Evolutionary conservation across 2,329 filamentous ascomycete species (phyloP), one percentile per base, ranked within the genome.

Genomic region (Tolypocladium paradoxum): DNA sequence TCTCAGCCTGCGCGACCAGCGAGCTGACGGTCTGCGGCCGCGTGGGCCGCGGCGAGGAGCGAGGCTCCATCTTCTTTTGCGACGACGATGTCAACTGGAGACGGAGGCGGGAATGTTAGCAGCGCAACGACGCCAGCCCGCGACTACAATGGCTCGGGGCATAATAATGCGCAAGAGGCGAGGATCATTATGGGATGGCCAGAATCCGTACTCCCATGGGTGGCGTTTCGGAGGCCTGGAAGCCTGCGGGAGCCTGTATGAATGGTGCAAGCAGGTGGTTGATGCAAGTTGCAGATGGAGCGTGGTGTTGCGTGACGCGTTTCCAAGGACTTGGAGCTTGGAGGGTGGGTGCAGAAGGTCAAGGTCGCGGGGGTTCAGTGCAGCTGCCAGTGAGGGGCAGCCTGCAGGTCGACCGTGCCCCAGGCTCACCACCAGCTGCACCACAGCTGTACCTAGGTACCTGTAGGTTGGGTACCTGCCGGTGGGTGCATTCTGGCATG

Each of bases 21-120:
- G 95, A 87, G 62, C 85, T 84, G 54, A 93, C 79, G 59, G 77
- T 90, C 69, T 66, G 70, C 40, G 90, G 90, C 63, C 73, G 72
- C 50, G 67, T 68, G 7, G 67, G 70, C 61, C 69, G 64, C 63
- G 67, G 64, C 43, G 56, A 53, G 20, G 61, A 55, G 49, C 57
- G 55, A 49, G 60, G 52, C n/a, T 67, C 64, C 65, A 69, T 69
- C 51, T 40, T 58, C 48, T 34, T 22, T 24, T 43, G 40, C 40
- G 45, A 49, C 40, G 47, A 46, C 11, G 37, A 22, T 4, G 36
- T 34, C 29, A 34, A 46, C 48, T 50, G 43, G 24, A 47, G 24
- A n/a, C 36, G 22, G 18, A 9, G 50, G n/a, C 4, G 36, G 31
- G n/a, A 24, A 47, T 37, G 36, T 49, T 51, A 49, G 36, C 49